Base-by-base conservation (phyloP, 2,329 filamentous ascomycete genomes). In the Aquanectria penicillioides region DNA sequence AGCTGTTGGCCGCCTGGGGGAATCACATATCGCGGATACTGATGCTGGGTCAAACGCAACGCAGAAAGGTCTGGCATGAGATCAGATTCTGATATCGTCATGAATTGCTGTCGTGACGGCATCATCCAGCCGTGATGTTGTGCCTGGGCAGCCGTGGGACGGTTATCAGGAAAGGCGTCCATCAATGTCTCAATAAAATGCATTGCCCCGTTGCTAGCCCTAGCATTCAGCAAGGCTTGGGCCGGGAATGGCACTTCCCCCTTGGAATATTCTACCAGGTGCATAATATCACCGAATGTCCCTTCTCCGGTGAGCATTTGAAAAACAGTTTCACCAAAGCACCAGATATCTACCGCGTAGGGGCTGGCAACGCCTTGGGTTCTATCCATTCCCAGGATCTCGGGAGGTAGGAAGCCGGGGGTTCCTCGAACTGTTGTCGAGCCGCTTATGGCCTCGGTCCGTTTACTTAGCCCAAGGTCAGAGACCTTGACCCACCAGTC, bases 401-500 rank as follows among this genome's bases (percentile, higher is more conserved):
- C 54, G 4, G 58, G 61, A 2, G 53, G 33, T n/a, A 55, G 36
- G 37, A 49, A 63, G 6, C 48, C 58, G 11, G 46, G 6, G 38
- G 61, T 52, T 10, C 57, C 57, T 31, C 44, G 37, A 5, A 38
- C 33, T 4, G 33, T 29, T 26, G 36, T 33, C 17, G 47, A 12
- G 37, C 56, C 17, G 17, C 43, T 44, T 5, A 26, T 48, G 11
- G 34, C 17, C 15, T 52, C 26, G 6, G 52, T 53, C 15, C 49
- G 51, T 28, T 48, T 60, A 18, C 56, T 47, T 6, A 47, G 43
- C 12, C 43, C 43, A 25, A 47, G 43, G 13, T 47, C 29, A 10
- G 28, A 34, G 15, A 47, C 28, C 15, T 47, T 65, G 18, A 65
- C 61, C 17, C 40, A 63, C 64, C 64, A 65, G 4, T 28, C 31